phyloP scores from a whole-genome alignment of 2,329 filamentous ascomycete species.

The Colletotrichum musicola region DNA sequence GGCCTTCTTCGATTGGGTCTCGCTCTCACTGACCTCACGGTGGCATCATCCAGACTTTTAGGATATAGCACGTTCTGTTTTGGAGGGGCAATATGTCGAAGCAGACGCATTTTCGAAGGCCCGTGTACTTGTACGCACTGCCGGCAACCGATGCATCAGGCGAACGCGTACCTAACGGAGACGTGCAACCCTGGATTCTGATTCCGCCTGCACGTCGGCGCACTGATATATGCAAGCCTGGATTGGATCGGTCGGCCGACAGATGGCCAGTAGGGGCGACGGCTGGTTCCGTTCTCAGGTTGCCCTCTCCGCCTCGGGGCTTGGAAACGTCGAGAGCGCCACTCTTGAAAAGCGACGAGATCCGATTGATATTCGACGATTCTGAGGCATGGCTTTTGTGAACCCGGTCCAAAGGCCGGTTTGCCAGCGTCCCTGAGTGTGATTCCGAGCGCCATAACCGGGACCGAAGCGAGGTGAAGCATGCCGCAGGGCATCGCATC shows the following conservation, averaged over 20 bases:
- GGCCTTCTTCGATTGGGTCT: conserved; percentile 12
- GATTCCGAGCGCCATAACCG: conserved; percentile 7
- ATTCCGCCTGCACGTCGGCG: conserved; percentile 13
- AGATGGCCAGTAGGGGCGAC: not conserved
- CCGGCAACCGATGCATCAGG: conserved; percentile 28
- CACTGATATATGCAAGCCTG: conserved; percentile 16
- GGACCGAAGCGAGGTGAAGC: conserved; percentile 11
- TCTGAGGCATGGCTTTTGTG: not conserved
- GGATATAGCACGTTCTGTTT: conserved; percentile 17
- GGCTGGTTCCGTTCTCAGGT: not conserved
- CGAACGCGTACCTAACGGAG: conserved; percentile 14
- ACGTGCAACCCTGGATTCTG: conserved; percentile 10
- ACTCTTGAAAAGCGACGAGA: not conserved
- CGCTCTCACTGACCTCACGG: conserved; percentile 33
- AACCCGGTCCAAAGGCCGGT: not conserved
- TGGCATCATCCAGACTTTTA: conserved; percentile 30
- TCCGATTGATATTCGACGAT: not conserved
- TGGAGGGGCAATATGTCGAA: conserved; percentile 9
- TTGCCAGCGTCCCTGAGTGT: conserved; percentile 1
- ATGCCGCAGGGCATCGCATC: not conserved
- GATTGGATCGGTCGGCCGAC: not conserved
- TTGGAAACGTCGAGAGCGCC: no score
- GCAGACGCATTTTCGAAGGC: conserved; percentile 8
- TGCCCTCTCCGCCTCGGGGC: no score
- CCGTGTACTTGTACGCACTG: conserved; percentile 17